Base-by-base conservation (phyloP, 306 rosid species). In the Trichosanthes cucumerina region DNA sequence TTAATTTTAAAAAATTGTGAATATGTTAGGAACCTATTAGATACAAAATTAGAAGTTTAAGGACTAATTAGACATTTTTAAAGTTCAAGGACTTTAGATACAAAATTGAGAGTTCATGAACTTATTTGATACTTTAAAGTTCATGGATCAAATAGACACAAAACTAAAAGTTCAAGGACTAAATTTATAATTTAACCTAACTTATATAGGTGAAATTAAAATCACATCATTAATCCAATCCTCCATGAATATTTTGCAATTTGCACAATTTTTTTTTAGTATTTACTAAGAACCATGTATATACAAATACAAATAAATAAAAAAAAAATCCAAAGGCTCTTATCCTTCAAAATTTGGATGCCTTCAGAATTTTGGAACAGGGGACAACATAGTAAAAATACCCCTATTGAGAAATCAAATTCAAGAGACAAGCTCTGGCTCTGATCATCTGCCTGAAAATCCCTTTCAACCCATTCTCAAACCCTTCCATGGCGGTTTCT, bases 401-500 rank as follows among this genome's bases (percentile, higher is more conserved):
- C 18, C 38, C 46, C 64, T 84, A 89, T 59, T 84, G 90, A 60
- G 92, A 85, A 69, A 86, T 68, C 76, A 84, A 84, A 85, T 91
- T 93, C 81, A 89, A 81, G 71, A 93, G 89, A 7, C 75, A 80
- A 63, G 88, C 80, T 84, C 98, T 93, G 0, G 86, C 80, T 70
- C 83, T 93, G 5, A 91, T 84, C 87, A 93, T 78, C 36, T 78
- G 64, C 86, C 91, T 88, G 75, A 87, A 91, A 49, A 91, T 28
- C 9, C 38, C 81, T 65, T 86, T 91, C 82, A 93, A 60, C 7
- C 86, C 85, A 77, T 74, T 88, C 80, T 89, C 97, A 38, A 91
- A 31, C 53, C 75, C 81, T 82, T 88, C 89, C 77, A 86, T 82
- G 44, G 84, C 79, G 36, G 71, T 81, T 66, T 88, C 93, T 85